These are phyloP conservation scores for Pleurotus sapidus DNA, from an alignment of 768 basidiomycete genomes.

Conservation along the genomic window DNA sequence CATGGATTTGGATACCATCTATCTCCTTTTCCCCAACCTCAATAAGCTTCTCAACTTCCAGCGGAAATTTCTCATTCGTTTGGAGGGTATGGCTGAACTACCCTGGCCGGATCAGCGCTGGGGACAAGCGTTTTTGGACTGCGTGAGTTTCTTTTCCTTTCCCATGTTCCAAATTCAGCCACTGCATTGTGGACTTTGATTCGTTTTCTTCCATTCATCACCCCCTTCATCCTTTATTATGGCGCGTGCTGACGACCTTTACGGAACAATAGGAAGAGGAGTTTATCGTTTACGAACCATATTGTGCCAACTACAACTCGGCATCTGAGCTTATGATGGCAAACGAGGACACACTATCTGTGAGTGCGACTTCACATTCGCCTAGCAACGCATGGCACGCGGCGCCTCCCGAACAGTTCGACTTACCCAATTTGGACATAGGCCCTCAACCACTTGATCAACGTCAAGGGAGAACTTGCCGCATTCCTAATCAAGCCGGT, in stretches of 20 bases:
- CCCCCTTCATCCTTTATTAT: slow-evolving; percentile 26
- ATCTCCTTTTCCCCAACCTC: slow-evolving; percentile 91
- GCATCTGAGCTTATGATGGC: slow-evolving; percentile 83
- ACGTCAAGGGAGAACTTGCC: slow-evolving; percentile 88
- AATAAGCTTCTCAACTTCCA: slow-evolving; percentile 97
- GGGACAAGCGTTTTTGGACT: slow-evolving; percentile 82
- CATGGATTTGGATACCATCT: slow-evolving; percentile 93
- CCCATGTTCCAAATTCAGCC: slow-evolving; percentile 32
- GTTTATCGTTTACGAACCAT: slow-evolving; percentile 95
- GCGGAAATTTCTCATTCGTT: slow-evolving; percentile 85
- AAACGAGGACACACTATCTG: slow-evolving; percentile 83
- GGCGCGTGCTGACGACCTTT: slow-evolving; percentile 13
- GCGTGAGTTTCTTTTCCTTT: slow-evolving; percentile 50
- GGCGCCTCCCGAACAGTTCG: slow-evolving; percentile 22
- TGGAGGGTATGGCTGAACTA: slow-evolving; percentile 82
- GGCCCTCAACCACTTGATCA: slow-evolving; percentile 82
- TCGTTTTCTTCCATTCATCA: slow-evolving; percentile 13
- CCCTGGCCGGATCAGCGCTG: slow-evolving; percentile 85
- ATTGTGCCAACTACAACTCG: slow-evolving; percentile 91
- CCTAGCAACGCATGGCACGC: slow-evolving; percentile 28
- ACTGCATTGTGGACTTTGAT: slow-evolving; percentile 35
- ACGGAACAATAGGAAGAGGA: slow-evolving; percentile 85
- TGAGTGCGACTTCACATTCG: slow-evolving; percentile 43
- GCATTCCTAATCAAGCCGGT: slow-evolving; percentile 99
- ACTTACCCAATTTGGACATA: slow-evolving; percentile 43